Evolutionary conservation across 2,329 filamentous ascomycete genomes (phyloP).

Genomic region (Fusarium sp.): DNA sequence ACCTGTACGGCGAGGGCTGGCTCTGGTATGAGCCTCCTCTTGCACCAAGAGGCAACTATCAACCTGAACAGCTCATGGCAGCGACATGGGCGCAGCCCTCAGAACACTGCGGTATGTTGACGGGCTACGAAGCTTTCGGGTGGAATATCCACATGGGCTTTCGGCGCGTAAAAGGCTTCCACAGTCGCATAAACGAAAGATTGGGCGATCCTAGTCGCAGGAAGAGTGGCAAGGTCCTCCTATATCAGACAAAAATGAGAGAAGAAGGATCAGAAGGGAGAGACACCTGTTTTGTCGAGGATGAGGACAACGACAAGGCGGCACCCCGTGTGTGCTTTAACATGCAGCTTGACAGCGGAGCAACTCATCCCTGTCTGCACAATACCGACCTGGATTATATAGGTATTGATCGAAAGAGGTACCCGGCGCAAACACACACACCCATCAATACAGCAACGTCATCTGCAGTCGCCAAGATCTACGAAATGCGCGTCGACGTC

Average conservation of each 20-base stretch:
- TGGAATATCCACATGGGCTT: constrained; percentile 49
- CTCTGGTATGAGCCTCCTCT: constrained; percentile 47
- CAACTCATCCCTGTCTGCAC: constrained; percentile 40
- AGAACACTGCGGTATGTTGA: constrained; percentile 1
- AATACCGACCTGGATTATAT: constrained; percentile 37
- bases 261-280: not conserved
- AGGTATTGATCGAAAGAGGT: constrained; percentile 36
- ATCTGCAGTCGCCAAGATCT: constrained; percentile 22
- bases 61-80: constrained; percentile 39
- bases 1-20: constrained; percentile 44
- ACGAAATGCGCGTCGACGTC: constrained; percentile 46
- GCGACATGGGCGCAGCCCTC: constrained; percentile 45
- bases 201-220: not conserved
- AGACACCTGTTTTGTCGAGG: constrained; percentile 19
- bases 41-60: constrained; percentile 20
- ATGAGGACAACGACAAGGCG: constrained; percentile 36
- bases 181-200: constrained; percentile 24
- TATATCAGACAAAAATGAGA: constrained; percentile 32
- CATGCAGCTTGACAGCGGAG: constrained; percentile 47
- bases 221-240: constrained; percentile 27
- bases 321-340: constrained; percentile 41
- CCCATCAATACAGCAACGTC: constrained; percentile 34
- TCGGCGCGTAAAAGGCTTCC: constrained; percentile 41
- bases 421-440: constrained; percentile 40
- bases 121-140: constrained; percentile 2